Evolutionary conservation across 768 basidiomycete species (phyloP).

Genomic region (Tricholoma furcatifolium): DNA sequence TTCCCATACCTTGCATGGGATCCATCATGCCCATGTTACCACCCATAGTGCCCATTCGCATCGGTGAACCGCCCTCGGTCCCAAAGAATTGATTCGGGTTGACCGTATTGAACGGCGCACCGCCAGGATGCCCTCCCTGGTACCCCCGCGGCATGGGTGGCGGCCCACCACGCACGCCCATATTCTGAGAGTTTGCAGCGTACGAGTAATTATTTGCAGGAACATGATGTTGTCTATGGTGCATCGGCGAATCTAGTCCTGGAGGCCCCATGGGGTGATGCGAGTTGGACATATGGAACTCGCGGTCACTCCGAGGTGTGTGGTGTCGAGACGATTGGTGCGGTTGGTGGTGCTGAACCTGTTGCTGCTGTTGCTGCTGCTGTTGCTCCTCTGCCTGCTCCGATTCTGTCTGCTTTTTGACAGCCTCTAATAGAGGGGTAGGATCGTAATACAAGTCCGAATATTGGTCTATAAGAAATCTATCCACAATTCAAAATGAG

Average conservation of each 20-base stretch:
- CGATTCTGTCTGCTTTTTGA: slow-evolving; percentile 46
- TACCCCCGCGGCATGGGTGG: slow-evolving; percentile 26
- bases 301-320: slow-evolving; percentile 28
- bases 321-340: slow-evolving; percentile 30
- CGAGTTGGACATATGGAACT: slow-evolving; percentile 25
- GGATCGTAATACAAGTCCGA: slow-evolving; percentile 77
- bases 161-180: slow-evolving; percentile 27
- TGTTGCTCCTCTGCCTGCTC: slow-evolving; percentile 38
- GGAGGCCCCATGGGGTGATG: slow-evolving; percentile 27
- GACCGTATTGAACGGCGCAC: slow-evolving; percentile 29
- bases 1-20: slow-evolving; percentile 23
- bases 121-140: slow-evolving; percentile 26
- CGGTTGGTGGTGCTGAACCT: slow-evolving; percentile 25
- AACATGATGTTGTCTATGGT: slow-evolving; percentile 22
- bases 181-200: slow-evolving; percentile 30
- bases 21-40: slow-evolving; percentile 23
- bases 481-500: slow-evolving; percentile 22
- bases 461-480: slow-evolving; percentile 73
- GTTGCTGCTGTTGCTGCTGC: slow-evolving; percentile 28
- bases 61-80: slow-evolving; percentile 28
- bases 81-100: slow-evolving; percentile 31
- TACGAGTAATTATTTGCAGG: slow-evolving; percentile 30
- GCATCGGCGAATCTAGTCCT: slow-evolving; percentile 27
- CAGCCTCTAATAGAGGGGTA: slow-evolving; percentile 52
- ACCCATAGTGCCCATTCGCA: slow-evolving; percentile 32